Conservation (phyloP, 106 monocot genomes). For the Dendrobium huoshanense region DNA sequence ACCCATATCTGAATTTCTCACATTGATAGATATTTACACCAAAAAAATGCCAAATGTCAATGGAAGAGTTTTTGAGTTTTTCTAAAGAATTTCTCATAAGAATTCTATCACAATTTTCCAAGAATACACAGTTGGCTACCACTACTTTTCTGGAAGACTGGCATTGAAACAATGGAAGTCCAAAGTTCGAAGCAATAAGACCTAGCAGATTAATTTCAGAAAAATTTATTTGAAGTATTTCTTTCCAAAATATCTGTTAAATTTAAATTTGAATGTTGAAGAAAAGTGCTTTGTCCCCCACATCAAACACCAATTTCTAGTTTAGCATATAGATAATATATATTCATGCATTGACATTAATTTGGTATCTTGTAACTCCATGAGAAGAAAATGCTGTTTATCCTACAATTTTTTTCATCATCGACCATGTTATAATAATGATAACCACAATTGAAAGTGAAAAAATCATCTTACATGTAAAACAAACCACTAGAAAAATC, state of each 20-base stretch:
- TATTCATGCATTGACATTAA: neutral
- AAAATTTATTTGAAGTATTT: neutral
- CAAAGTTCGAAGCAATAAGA: neutral
- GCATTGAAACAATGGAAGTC: neutral
- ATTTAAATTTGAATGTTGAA: neutral
- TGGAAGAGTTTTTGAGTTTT: neutral
- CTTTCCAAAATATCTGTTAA: neutral
- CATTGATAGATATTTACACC: neutral
- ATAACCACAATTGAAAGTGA: neutral
- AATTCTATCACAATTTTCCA: neutral
- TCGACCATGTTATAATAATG: neutral
- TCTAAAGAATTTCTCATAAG: neutral
- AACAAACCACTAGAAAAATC: neutral
- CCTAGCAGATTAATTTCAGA: neutral
- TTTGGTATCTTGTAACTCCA: neutral
- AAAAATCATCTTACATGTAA: neutral
- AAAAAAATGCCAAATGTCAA: neutral
- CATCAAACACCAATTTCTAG: neutral
- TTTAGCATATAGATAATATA: neutral
- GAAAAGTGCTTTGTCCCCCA: neutral
- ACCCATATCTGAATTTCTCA: neutral
- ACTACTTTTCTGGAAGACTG: neutral
- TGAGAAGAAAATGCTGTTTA: neutral
- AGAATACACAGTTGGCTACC: neutral
- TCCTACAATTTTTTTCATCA: neutral